Base-by-base conservation (phyloP, 805 yeast species). In the Teunomyces barrocoloradensis region DNA sequence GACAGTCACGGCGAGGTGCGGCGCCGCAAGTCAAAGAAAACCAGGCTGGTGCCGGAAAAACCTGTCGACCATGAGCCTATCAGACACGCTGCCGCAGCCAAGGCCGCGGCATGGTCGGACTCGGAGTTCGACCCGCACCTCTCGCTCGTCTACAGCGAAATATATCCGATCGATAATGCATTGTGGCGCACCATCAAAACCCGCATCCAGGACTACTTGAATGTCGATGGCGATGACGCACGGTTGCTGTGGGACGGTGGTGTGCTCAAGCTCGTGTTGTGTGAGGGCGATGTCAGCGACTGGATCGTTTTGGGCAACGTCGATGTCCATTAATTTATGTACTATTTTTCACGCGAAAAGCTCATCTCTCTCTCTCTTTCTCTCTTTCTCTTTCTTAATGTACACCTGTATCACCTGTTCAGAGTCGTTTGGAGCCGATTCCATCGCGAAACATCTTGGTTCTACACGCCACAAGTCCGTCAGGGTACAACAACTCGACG, bases 121-220 rank as follows among this genome's bases (percentile, higher is more conserved):
- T 57, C 65, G 3, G 85, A 81, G 45, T 87, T 72, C 58, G 80
- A 78, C 44, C 95, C 96, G 1, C 96, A 87, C 60, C 68, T 87
- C 13, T 84, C 90, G 6, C 64, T 87, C 46, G 82, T 82, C 4
- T 87, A 87, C 62, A 81, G 89, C 7, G 77, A 81, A 49, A 61
- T 78, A 23, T 75, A 79, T 53, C 89, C 88, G 7, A 77, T 88
- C 11, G 84, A 84, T 52, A 83, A 76, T 56, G 90, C 91, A 1
- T 68, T 80, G 48, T 73, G 81, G 63, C 73, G 81, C 42, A 81
- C 87, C 2, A 78, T 87, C 27, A 79, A 78, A 49, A 82, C 84
- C 10, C 66, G 92, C 53, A 75, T 87, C 4, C 80, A 77, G 56
- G 92, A 87, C 60, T 77, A 80, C 34, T 71, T 87, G 54, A 83